Conservation (phyloP, 225 moss, liverwort and hornwort genomes). For the Polytrichum formosum region DNA sequence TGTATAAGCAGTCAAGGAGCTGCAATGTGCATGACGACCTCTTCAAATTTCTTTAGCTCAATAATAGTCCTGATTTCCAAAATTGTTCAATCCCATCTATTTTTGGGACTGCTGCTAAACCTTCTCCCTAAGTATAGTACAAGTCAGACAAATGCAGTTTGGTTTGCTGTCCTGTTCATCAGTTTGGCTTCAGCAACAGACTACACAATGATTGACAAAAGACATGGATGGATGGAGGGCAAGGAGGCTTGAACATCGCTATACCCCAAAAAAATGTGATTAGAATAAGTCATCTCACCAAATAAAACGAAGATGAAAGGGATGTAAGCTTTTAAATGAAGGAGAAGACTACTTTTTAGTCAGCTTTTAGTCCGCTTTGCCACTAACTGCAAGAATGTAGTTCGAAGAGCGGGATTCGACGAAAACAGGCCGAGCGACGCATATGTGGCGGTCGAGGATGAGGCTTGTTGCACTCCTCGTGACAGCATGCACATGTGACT, state of each 20-base stretch:
- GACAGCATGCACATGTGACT: slow-evolving; percentile 98
- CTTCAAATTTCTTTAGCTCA: background rate
- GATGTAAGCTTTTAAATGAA: slow-evolving; percentile 1
- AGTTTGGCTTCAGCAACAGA: slow-evolving; percentile 18
- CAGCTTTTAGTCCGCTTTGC: slow-evolving; percentile 30
- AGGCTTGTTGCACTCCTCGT: slow-evolving; percentile 77
- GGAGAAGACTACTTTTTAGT: background rate
- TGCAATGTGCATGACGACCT: background rate
- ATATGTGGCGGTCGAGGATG: slow-evolving; percentile 46
- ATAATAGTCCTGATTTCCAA: slow-evolving; percentile 16
- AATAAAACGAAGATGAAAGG: slow-evolving; percentile 22
- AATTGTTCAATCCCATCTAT: slow-evolving; percentile 21
- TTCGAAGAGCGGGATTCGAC: slow-evolving; percentile 34
- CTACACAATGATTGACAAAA: slow-evolving; percentile 9
- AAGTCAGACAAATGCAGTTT: slow-evolving; percentile 40
- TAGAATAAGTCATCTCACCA: slow-evolving; percentile 28
- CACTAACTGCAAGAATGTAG: slow-evolving; percentile 46
- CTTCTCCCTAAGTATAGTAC: slow-evolving; percentile 35
- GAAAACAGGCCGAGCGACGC: slow-evolving; percentile 55
- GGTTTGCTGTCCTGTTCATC: slow-evolving; percentile 10
- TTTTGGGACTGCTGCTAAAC: slow-evolving; percentile 11
- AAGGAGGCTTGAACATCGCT: background rate
- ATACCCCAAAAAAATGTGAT: slow-evolving; percentile 25
- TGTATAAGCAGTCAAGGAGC: background rate
- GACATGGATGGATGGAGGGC: slow-evolving; percentile 11